Conservation (phyloP, 139 green algal genomes). For the Chlamydomonas schloesseri region DNA sequence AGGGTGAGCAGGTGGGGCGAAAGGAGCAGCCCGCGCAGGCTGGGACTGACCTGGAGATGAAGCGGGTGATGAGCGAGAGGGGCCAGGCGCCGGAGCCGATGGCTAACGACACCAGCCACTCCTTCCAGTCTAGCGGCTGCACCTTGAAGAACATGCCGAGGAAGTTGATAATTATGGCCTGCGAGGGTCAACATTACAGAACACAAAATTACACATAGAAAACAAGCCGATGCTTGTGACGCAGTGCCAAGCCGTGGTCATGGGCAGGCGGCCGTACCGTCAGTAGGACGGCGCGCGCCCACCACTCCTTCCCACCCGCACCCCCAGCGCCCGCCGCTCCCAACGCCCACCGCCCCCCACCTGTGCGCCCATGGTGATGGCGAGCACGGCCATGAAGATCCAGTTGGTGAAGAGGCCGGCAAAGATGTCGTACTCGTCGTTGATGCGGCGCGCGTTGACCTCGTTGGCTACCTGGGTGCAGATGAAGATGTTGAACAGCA, state of each 20-base stretch:
- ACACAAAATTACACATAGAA: too few relatives aligned
- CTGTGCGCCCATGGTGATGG: slow-evolving; percentile 67
- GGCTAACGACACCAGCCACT: slow-evolving; percentile 78
- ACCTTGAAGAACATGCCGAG: slow-evolving; percentile 82
- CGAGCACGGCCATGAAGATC: slow-evolving; percentile 84
- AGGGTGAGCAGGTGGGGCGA: background rate
- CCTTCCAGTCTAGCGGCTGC: slow-evolving; percentile 56
- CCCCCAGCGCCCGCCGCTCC: too few relatives aligned
- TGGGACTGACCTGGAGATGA: slow-evolving; percentile 46
- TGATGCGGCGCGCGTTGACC: slow-evolving; percentile 90
- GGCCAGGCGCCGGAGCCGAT: slow-evolving; percentile 73
- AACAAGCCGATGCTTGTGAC: too few relatives aligned
- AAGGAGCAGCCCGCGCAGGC: too few relatives aligned
- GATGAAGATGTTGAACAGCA: slow-evolving; percentile 90
- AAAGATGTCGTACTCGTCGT: slow-evolving; percentile 92
- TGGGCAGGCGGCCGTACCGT: too few relatives aligned
- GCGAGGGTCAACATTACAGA: too few relatives aligned
- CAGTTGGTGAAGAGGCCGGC: slow-evolving; percentile 67
- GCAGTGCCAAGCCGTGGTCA: too few relatives aligned
- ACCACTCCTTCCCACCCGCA: too few relatives aligned
- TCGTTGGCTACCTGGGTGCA: slow-evolving; percentile 89
- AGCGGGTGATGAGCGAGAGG: slow-evolving; percentile 57
- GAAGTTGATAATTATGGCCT: slow-evolving; percentile 63
- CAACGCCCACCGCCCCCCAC: slow-evolving; percentile 40
- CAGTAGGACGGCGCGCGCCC: too few relatives aligned